These are phyloP conservation scores for Colletotrichum lindemuthianum DNA, from an alignment of 2,329 filamentous ascomycete genomes.

Conservation along the genomic window DNA sequence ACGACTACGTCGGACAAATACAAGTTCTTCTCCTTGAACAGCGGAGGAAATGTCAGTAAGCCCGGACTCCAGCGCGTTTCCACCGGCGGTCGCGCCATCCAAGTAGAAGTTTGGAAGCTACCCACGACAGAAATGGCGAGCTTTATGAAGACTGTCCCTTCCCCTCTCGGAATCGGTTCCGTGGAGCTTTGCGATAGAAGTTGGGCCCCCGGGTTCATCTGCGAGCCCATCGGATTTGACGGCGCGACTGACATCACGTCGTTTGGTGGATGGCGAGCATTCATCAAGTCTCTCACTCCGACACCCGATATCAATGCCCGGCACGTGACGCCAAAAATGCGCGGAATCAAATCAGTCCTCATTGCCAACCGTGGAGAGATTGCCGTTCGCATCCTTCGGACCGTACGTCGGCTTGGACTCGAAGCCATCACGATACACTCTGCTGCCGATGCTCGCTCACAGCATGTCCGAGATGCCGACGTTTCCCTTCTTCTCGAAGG, in stretches of 20 bases:
- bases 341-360: conserved; percentile 51
- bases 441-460: conserved; percentile 66
- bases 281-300: conserved; percentile 32
- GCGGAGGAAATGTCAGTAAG: conserved; percentile 39
- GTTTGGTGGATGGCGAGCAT: conserved; percentile 46
- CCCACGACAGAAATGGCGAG: conserved; percentile 43
- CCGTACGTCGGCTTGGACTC: conserved; percentile 73
- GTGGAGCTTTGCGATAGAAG: conserved; percentile 46
- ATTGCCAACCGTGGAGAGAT: conserved; percentile 83
- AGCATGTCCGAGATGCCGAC: conserved; percentile 75
- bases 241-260: conserved; percentile 45
- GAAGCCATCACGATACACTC: conserved; percentile 78
- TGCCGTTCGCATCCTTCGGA: conserved; percentile 75
- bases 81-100: conserved; percentile 41
- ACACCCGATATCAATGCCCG: not conserved
- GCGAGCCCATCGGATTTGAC: conserved; percentile 46
- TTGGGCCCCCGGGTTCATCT: conserved; percentile 50
- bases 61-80: conserved; percentile 46
- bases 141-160: conserved; percentile 46
- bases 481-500: conserved; percentile 72
- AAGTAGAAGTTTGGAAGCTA: conserved; percentile 49
- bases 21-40: conserved; percentile 42
- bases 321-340: not conserved
- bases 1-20: conserved; percentile 46
- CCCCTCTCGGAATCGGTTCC: conserved; percentile 48